phyloP scores from a whole-genome alignment of 2,329 filamentous ascomycete species.

The Penicillium sp. region DNA sequence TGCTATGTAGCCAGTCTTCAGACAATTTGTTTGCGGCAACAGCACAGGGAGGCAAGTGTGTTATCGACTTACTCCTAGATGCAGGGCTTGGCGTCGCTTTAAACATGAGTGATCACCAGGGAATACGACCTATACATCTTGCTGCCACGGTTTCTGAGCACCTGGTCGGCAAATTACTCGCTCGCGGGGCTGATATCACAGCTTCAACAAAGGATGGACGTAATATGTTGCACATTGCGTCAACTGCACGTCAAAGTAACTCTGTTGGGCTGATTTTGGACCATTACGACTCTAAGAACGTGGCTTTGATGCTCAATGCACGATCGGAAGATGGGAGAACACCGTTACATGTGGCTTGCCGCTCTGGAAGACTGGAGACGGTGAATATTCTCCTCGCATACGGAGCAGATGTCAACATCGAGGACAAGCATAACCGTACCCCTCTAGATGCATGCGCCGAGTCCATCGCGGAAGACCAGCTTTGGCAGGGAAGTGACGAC shows the following conservation, averaged over 20 bases:
- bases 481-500: conserved; percentile 12
- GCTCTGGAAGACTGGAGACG: conserved; percentile 21
- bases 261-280: conserved; percentile 17
- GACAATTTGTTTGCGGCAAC: conserved; percentile 5
- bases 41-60: conserved; percentile 2
- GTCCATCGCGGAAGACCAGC: conserved; percentile 7
- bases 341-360: conserved; percentile 22
- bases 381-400: conserved; percentile 15
- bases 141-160: conserved; percentile 16
- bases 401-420: conserved; percentile 14
- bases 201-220: conserved; percentile 15
- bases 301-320: conserved; percentile 10
- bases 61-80: conserved; percentile 14
- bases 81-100: conserved; percentile 5
- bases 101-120: conserved; percentile 16
- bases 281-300: conserved; percentile 6
- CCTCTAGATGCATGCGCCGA: conserved; percentile 10
- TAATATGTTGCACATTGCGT: conserved; percentile 22
- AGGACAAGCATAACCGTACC: background rate
- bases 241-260: conserved; percentile 19
- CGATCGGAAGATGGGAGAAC: conserved; percentile 13
- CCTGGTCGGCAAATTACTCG: conserved; percentile 16
- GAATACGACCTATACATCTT: conserved; percentile 20
- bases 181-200: conserved; percentile 15
- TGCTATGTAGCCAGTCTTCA: conserved; percentile 10